Conservation (phyloP, 305 asterid genomes). For the Andrographis paniculata region DNA sequence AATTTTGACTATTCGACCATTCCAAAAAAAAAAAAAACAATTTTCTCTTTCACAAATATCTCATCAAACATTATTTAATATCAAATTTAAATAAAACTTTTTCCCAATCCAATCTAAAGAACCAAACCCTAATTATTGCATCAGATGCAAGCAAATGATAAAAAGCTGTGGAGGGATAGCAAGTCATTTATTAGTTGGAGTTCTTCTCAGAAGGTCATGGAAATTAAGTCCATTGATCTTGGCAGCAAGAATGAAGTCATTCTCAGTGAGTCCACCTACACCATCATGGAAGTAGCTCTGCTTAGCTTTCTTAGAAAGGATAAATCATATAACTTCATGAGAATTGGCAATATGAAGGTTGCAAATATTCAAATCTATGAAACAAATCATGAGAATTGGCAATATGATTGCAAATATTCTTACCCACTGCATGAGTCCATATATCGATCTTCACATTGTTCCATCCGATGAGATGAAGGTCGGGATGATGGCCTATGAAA, state of each 20-base stretch:
- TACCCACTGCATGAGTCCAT: conserved; percentile 90
- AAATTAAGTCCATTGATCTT: conserved; percentile 48
- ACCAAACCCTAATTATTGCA: no score
- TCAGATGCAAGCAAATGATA: not conserved
- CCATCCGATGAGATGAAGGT: conserved; percentile 96
- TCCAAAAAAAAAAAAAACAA: no score
- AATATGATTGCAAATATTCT: conserved; percentile 11
- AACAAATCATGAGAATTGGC: no score
- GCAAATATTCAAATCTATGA: not conserved
- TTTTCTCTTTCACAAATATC: no score
- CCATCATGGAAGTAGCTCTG: conserved; percentile 2
- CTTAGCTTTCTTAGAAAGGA: no score
- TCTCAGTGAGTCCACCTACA: conserved; percentile 59
- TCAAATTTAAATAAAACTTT: no score
- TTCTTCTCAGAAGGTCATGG: conserved; percentile 45
- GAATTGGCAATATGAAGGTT: no score
- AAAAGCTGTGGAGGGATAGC: not conserved
- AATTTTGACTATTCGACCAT: no score
- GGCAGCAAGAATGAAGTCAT: conserved; percentile 57
- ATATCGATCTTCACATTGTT: conserved; percentile 75
- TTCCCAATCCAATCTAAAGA: no score
- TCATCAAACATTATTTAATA: no score
- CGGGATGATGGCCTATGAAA: conserved; percentile 79
- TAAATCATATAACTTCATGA: no score
- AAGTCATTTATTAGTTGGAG: conserved; percentile 26